phyloP scores from a whole-genome alignment of 2,329 filamentous ascomycete genomes.

The Cordyceps pruinosa region DNA sequence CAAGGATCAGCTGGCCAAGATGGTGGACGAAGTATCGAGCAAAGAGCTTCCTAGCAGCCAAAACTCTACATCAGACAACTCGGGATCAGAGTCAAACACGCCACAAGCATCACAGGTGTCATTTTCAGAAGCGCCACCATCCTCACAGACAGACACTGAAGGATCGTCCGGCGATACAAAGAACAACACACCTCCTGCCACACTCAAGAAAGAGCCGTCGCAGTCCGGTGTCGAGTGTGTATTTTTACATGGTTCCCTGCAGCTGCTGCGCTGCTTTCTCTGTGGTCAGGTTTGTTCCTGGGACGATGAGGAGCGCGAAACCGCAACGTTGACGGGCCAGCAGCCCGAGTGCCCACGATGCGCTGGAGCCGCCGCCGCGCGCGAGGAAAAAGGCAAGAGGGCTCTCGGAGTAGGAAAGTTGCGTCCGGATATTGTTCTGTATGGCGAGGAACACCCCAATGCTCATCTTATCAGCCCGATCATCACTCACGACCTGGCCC shows the following conservation, averaged over 20 bases:
- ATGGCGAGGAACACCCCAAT: conserved; percentile 66
- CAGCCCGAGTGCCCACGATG: conserved; percentile 64
- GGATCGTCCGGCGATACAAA: conserved; percentile 15
- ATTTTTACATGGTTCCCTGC: conserved; percentile 65
- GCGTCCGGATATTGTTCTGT: conserved; percentile 66
- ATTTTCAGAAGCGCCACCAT: background rate
- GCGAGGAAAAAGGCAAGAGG: conserved; percentile 59
- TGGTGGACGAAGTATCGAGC: conserved; percentile 29
- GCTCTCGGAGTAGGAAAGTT: conserved; percentile 61
- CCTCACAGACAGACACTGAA: conserved; percentile 16
- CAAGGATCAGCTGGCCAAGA: conserved; percentile 27
- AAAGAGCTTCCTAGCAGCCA: conserved; percentile 12
- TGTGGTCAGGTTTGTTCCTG: conserved; percentile 52
- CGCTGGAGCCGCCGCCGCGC: conserved; percentile 52
- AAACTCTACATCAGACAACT: conserved; percentile 11
- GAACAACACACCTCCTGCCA: conserved; percentile 11
- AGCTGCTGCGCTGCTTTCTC: conserved; percentile 56
- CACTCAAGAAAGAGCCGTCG: conserved; percentile 21
- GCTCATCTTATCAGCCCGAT: conserved; percentile 62
- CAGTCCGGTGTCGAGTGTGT: conserved; percentile 54
- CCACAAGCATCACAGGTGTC: conserved; percentile 4
- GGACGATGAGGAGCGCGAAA: conserved; percentile 50
- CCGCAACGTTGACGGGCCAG: conserved; percentile 53
- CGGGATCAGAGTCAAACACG: background rate
- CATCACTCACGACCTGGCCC: conserved; percentile 58